Evolutionary conservation across 208 protist genomes (phyloP).

Genomic region (Trypanosoma boissoni): DNA sequence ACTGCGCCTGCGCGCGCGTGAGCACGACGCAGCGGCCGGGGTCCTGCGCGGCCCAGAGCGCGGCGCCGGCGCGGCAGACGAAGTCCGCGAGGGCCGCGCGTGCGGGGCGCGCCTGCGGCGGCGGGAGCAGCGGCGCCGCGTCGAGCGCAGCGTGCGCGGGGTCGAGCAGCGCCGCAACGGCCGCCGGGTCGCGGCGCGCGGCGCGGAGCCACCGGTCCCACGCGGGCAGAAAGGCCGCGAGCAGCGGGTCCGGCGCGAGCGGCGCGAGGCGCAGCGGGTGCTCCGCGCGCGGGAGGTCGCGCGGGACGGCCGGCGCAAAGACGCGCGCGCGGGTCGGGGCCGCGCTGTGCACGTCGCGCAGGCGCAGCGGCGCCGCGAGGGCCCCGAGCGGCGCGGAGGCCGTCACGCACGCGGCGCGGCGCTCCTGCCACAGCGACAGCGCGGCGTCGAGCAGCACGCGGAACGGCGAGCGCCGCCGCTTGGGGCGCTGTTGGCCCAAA

Average conservation of each 20-base stretch:
- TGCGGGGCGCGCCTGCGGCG: slow-evolving; percentile 11
- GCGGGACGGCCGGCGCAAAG: slow-evolving; percentile 44
- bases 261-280: slow-evolving; percentile 52
- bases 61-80: slow-evolving; percentile 49
- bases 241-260: slow-evolving; percentile 45
- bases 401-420: slow-evolving; percentile 43
- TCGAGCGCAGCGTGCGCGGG: slow-evolving; percentile 31
- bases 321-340: neutral
- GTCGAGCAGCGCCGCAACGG: slow-evolving; percentile 32
- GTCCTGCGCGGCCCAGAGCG: slow-evolving; percentile 32
- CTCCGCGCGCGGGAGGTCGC: slow-evolving; percentile 24
- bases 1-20: slow-evolving; percentile 16
- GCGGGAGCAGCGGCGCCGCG: slow-evolving; percentile 30
- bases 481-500: too few species aligned
- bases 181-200: slow-evolving; percentile 27
- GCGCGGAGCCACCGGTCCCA: slow-evolving; percentile 41
- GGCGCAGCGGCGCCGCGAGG: slow-evolving; percentile 24
- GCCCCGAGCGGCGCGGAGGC: slow-evolving; percentile 33
- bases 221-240: slow-evolving; percentile 39
- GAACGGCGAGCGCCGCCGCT: slow-evolving; percentile 2
- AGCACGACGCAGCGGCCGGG: slow-evolving; percentile 25
- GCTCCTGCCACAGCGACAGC: slow-evolving; percentile 32
- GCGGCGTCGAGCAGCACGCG: slow-evolving; percentile 26
- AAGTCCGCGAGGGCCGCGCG: slow-evolving; percentile 63
- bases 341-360: slow-evolving; percentile 30